A percentile compares a stretch with the other conserved stretches of the same genome.
Evolutionary conservation across 768 basidiomycete genomes (phyloP).

Genomic region (Leucosporidium yakuticum): DNA sequence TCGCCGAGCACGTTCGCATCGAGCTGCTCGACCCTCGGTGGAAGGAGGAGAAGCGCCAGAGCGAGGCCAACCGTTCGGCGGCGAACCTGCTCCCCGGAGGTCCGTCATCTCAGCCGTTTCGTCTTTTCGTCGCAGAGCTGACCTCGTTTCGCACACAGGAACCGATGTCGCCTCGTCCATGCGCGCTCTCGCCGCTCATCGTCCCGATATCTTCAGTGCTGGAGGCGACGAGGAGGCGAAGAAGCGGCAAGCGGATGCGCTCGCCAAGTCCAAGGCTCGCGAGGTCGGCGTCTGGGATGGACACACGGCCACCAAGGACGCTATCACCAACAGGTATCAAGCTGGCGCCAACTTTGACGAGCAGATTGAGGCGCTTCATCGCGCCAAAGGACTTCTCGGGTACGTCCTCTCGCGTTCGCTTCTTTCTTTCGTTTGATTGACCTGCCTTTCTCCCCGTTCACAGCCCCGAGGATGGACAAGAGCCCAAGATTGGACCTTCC

Average conservation of each 20-base stretch:
- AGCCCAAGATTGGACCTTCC: constrained; percentile 21
- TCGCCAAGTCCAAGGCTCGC: constrained; percentile 73
- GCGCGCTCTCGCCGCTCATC: constrained; percentile 84
- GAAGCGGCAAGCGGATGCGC: constrained; percentile 78
- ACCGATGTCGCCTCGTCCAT: constrained; percentile 92
- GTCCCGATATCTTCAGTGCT: constrained; percentile 94
- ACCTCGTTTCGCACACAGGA: constrained; percentile 49
- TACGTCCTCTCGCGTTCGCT: constrained; percentile 44
- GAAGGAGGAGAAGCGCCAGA: constrained; percentile 86
- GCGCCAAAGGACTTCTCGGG: constrained; percentile 79
- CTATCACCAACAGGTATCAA: constrained; percentile 86
- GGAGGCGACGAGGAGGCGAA: constrained; percentile 66
- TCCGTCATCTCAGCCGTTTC: constrained; percentile 15
- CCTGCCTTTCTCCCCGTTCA: background rate
- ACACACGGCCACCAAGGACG: constrained; percentile 87
- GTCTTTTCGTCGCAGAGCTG: background rate
- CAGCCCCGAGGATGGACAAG: constrained; percentile 13
- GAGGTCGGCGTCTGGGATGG: constrained; percentile 99
- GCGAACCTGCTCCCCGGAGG: constrained; percentile 45
- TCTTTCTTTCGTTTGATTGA: no score
- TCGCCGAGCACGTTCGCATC: constrained; percentile 97
- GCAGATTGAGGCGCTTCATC: constrained; percentile 94
- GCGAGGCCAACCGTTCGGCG: constrained; percentile 78
- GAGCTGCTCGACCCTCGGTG: constrained; percentile 94
- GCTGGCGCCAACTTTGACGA: constrained; percentile 91